phyloP scores from a whole-genome alignment of 495 filamentous ascomycete genomes.

The Thozetella sp. region DNA sequence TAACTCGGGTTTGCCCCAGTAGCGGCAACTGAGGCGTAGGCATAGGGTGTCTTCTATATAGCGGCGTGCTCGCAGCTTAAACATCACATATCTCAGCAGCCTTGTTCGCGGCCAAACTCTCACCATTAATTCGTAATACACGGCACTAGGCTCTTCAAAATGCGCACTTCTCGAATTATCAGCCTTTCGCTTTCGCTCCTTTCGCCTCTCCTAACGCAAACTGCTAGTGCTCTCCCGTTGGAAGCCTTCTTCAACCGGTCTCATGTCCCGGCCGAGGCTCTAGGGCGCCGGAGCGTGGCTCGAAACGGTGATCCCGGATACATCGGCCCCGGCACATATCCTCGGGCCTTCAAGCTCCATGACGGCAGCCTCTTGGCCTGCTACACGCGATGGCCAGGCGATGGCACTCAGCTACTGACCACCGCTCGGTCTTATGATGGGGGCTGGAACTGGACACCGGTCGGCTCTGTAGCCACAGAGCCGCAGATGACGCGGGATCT shows the following conservation, averaged over 20 bases:
- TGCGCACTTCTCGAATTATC: not conserved
- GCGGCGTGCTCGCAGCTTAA: too few species aligned
- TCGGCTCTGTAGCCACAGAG: slow-evolving; percentile 27
- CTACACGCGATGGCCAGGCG: slow-evolving; percentile 30
- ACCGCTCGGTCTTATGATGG: slow-evolving; percentile 36
- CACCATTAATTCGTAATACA: too few species aligned
- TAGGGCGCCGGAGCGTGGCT: too few species aligned
- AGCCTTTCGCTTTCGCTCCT: not conserved
- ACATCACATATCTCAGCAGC: too few species aligned
- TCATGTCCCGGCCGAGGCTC: too few species aligned
- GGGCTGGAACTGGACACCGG: slow-evolving; percentile 35
- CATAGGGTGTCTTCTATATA: too few species aligned
- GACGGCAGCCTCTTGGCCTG: slow-evolving; percentile 40
- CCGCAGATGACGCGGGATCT: slow-evolving; percentile 41
- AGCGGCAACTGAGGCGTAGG: too few species aligned
- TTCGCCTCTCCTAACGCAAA: not conserved
- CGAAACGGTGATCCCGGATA: slow-evolving; percentile 8
- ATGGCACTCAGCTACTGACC: slow-evolving; percentile 33
- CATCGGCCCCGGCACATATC: slow-evolving; percentile 40
- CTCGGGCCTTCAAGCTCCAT: slow-evolving; percentile 36
- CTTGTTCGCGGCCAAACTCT: too few species aligned
- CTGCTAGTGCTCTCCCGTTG: too few species aligned
- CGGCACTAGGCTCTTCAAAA: too few species aligned
- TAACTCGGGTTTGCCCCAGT: too few species aligned
- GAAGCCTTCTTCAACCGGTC: not conserved